Base-by-base conservation (phyloP, 805 yeast genomes). In the Schwanniomyces pseudopolymorphus region DNA sequence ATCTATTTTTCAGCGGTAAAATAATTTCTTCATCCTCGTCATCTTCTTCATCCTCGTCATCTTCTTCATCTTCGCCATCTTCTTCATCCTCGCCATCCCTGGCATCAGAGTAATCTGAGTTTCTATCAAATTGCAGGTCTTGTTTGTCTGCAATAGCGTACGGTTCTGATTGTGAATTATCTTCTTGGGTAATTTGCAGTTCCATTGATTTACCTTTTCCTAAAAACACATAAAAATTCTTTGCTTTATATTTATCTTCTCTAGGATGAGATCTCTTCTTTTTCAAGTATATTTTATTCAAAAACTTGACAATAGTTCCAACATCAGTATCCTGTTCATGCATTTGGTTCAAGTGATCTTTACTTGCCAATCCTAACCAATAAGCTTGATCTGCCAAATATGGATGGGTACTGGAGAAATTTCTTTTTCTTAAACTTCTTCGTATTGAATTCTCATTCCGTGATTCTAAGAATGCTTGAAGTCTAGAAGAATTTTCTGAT, bases 361-460 rank as follows among this genome's bases (percentile, higher is more conserved):
- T 49, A 35, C 65, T 60, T 4, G 73, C 61, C 11, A 73, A 57
- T 3, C 72, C 77, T 28, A 73, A 57, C 61, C 71, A 73, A 45
- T 71, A 73, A 3, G 76, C 76, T 46, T 70, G 72, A 51, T 73
- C 78, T 9, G 74, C 71, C 22, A 73, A 50, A 49, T 73, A 73
- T 0, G 78, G 78, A 53, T 72, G 75, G 3, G 74, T 60, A 52
- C 74, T 67, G 3, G 78, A 69, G 45, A 73, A 73, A 21, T 67
- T 73, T 22, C 78, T 55, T 51, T 71, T 69, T 3, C 78, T 53
- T 13, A 70, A 55, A 22, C 73, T 65, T 43, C 75, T 39, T 43
- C 68, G 42, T 11, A 55, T 47, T 9, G 33, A n/a, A 17, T 22
- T 20, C 5, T 46, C 40, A 10, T 39, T 27, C 10, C 39, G 38